phyloP scores from a whole-genome alignment of 2,329 filamentous ascomycete genomes.

The Cladophialophora exuberans region DNA sequence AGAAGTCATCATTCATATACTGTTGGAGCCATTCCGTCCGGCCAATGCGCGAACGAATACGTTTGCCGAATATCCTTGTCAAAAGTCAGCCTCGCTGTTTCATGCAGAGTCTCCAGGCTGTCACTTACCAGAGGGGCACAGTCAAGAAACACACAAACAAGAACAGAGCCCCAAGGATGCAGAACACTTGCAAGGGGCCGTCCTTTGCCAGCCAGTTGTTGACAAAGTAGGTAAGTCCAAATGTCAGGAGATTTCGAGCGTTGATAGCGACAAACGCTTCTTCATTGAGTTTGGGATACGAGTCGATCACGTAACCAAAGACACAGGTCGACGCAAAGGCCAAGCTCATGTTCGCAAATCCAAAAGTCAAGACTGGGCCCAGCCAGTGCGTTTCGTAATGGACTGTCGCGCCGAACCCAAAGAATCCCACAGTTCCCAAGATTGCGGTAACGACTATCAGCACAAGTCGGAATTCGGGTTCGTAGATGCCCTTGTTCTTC shows the following conservation, averaged over 20 bases:
- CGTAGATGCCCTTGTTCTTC: conserved; percentile 78
- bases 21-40: conserved; percentile 40
- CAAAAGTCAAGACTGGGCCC: conserved; percentile 53
- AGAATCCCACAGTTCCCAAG: conserved; percentile 51
- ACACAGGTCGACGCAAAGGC: conserved; percentile 53
- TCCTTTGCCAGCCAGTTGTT: conserved; percentile 46
- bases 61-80: conserved; percentile 51
- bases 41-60: conserved; percentile 47
- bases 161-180: conserved; percentile 50
- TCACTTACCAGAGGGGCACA: conserved; percentile 48
- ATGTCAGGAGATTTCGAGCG: conserved; percentile 47
- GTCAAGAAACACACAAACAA: conserved; percentile 51
- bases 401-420: conserved; percentile 51
- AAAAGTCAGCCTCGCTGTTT: conserved; percentile 11
- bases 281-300: conserved; percentile 51
- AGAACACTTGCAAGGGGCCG: conserved; percentile 44
- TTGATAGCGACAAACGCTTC: conserved; percentile 59
- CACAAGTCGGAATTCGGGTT: conserved; percentile 85
- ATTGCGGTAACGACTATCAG: conserved; percentile 75
- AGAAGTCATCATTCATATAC: conserved; percentile 30
- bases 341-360: conserved; percentile 54
- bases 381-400: conserved; percentile 45
- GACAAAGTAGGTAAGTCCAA: conserved; percentile 45
- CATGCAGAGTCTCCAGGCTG: not conserved
- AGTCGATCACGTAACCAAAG: conserved; percentile 57